Conservation (phyloP, 768 basidiomycete species). For the Macrolepiota fuliginosa region DNA sequence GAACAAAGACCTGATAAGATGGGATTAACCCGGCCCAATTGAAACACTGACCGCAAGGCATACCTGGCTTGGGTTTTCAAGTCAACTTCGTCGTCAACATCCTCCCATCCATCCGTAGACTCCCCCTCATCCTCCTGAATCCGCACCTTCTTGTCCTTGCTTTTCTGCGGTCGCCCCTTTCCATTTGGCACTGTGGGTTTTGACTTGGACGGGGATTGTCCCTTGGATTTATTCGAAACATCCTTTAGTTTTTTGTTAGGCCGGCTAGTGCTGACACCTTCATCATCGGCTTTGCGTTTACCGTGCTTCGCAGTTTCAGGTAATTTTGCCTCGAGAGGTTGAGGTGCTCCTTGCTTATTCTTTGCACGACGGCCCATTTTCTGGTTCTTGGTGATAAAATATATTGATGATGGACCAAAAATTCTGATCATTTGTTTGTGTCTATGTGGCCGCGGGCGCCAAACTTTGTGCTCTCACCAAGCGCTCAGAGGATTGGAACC, state of each 20-base stretch:
- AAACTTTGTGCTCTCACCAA: background rate
- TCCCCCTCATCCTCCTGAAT: conserved; percentile 21
- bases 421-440: conserved; percentile 13
- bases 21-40: background rate
- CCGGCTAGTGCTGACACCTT: conserved; percentile 32
- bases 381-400: background rate
- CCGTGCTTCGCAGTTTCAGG: conserved; percentile 55
- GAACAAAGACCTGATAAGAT: conserved; percentile 39
- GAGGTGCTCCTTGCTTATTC: conserved; percentile 77
- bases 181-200: conserved; percentile 17
- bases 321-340: conserved; percentile 45
- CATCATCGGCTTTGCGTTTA: conserved; percentile 66
- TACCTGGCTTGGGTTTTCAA: conserved; percentile 43
- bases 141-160: conserved; percentile 12
- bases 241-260: conserved; percentile 50
- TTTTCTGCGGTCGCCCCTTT: conserved; percentile 17
- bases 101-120: conserved; percentile 60
- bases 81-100: conserved; percentile 48
- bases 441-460: conserved; percentile 1
- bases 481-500: too few species aligned
- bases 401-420: conserved; percentile 1
- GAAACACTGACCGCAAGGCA: conserved; percentile 14
- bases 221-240: conserved; percentile 34
- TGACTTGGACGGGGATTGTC: conserved; percentile 19
- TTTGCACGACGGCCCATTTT: conserved; percentile 83